Percentiles rank a stretch among this genome's conserved stretches.
phyloP scores from a whole-genome alignment of 495 filamentous ascomycete species.

The Thozetella sp. region DNA sequence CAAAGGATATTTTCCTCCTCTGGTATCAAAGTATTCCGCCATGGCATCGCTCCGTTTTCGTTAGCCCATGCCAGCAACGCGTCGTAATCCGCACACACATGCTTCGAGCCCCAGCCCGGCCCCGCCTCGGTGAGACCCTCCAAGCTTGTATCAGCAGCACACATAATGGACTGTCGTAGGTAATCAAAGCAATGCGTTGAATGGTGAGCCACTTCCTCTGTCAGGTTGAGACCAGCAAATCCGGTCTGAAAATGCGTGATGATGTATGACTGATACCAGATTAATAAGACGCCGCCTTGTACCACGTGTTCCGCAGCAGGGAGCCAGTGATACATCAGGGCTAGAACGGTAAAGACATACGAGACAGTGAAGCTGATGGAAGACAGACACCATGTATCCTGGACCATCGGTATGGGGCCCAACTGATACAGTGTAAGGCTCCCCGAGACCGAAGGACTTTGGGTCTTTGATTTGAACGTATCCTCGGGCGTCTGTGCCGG shows the following conservation, averaged over 20 bases:
- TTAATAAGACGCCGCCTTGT: neutral
- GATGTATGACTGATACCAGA: slow-evolving; percentile 29
- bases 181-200: slow-evolving; percentile 52
- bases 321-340: neutral
- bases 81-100: slow-evolving; percentile 41
- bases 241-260: slow-evolving; percentile 39
- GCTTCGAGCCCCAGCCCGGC: slow-evolving; percentile 42
- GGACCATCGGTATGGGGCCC: slow-evolving; percentile 34
- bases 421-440: slow-evolving; percentile 34
- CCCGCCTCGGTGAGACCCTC: slow-evolving; percentile 44
- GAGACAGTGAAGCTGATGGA: slow-evolving; percentile 56
- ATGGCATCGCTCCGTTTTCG: slow-evolving; percentile 21
- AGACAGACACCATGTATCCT: slow-evolving; percentile 51
- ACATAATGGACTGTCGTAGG: slow-evolving; percentile 48
- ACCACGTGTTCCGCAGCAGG: no score
- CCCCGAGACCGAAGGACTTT: slow-evolving; percentile 31
- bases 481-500: slow-evolving; percentile 32
- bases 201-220: slow-evolving; percentile 42
- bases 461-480: slow-evolving; percentile 36
- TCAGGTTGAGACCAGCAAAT: slow-evolving; percentile 34
- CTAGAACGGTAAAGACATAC: slow-evolving; percentile 4
- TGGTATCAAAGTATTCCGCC: slow-evolving; percentile 13
- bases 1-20: slow-evolving; percentile 2
- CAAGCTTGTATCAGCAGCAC: slow-evolving; percentile 43
- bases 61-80: slow-evolving; percentile 40